Percentiles rank a stretch among this genome's conserved stretches.
Evolutionary conservation across 2,329 filamentous ascomycete genomes (phyloP).

Genomic region (Epichloe scottii): DNA sequence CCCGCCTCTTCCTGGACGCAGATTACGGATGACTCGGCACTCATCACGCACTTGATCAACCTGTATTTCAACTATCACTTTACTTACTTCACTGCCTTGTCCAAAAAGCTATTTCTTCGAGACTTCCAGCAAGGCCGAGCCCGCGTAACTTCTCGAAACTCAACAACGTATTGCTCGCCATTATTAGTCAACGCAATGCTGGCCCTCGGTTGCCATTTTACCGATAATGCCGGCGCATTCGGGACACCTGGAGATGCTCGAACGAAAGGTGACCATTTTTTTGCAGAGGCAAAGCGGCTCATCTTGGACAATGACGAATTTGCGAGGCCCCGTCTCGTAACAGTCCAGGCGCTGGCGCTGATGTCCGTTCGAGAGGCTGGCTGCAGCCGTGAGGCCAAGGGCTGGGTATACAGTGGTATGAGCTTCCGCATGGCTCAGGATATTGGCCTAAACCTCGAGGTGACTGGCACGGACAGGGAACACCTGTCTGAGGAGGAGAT

Average conservation of each 20-base stretch:
- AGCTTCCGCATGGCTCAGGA: conserved; percentile 96
- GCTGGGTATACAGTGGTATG: conserved; percentile 98
- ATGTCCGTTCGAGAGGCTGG: conserved; percentile 97
- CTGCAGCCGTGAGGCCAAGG: conserved; percentile 85
- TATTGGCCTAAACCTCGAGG: conserved; percentile 79
- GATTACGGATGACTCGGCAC: conserved; percentile 65
- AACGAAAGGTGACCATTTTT: conserved; percentile 92
- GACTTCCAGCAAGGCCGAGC: conserved; percentile 68
- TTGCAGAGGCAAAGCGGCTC: conserved; percentile 80
- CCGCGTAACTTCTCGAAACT: conserved; percentile 35
- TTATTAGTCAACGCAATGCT: conserved; percentile 90
- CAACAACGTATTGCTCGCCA: conserved; percentile 67
- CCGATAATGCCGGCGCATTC: conserved; percentile 59
- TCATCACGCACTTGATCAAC: conserved; percentile 79
- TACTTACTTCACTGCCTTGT: conserved; percentile 84
- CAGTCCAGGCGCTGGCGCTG: conserved; percentile 81
- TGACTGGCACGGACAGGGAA: conserved; percentile 49
- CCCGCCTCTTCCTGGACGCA: conserved; percentile 77
- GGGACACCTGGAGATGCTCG: conserved; percentile 59
- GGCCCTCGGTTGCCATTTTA: conserved; percentile 87
- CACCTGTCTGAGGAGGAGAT: conserved; percentile 67
- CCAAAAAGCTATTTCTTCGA: conserved; percentile 72
- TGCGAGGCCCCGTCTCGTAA: conserved; percentile 75
- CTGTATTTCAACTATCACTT: conserved; percentile 99
- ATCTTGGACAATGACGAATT: conserved; percentile 89